Evolutionary conservation across 2,329 filamentous ascomycete genomes (phyloP).

Genomic region (Nigrospora osmanthi): DNA sequence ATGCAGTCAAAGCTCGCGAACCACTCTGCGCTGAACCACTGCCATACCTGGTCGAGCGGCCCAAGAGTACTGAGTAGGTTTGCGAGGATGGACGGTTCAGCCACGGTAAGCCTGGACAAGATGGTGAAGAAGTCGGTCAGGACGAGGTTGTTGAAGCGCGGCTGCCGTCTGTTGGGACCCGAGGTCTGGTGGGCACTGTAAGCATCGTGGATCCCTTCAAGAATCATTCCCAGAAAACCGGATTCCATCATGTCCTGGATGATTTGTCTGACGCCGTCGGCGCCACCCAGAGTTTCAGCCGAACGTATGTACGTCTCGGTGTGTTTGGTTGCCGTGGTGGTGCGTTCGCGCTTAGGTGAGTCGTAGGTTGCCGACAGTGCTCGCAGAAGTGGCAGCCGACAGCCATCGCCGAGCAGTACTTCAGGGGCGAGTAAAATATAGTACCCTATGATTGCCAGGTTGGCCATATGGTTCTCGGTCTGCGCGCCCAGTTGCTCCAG

Average conservation of each 20-base stretch:
- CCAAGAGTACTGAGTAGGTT: constrained; percentile 43
- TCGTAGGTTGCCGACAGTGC: constrained; percentile 43
- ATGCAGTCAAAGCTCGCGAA: constrained; percentile 63
- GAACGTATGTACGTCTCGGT: constrained; percentile 59
- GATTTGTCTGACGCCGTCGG: constrained; percentile 53
- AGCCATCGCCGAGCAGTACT: constrained; percentile 52
- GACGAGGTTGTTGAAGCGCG: constrained; percentile 64
- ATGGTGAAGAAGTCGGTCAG: constrained; percentile 83
- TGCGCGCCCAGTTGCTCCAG: constrained; percentile 62
- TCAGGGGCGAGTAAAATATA: constrained; percentile 65
- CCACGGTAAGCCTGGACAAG: constrained; percentile 68
- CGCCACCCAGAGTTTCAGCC: constrained; percentile 54
- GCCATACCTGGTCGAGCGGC: constrained; percentile 43
- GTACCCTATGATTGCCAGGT: constrained; percentile 58
- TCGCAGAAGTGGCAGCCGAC: constrained; percentile 40
- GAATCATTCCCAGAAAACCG: constrained; percentile 54
- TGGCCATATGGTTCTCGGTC: constrained; percentile 53
- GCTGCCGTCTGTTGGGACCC: constrained; percentile 65
- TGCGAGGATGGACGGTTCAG: constrained; percentile 62
- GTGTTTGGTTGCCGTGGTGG: constrained; percentile 49
- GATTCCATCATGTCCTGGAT: constrained; percentile 57
- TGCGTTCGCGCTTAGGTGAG: constrained; percentile 47
- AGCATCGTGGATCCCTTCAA: constrained; percentile 59
- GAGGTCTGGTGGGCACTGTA: constrained; percentile 73
- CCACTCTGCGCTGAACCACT: constrained; percentile 55